Base-by-base conservation (phyloP, 1,139 yeast genomes). In the Suhomyces maxii region DNA sequence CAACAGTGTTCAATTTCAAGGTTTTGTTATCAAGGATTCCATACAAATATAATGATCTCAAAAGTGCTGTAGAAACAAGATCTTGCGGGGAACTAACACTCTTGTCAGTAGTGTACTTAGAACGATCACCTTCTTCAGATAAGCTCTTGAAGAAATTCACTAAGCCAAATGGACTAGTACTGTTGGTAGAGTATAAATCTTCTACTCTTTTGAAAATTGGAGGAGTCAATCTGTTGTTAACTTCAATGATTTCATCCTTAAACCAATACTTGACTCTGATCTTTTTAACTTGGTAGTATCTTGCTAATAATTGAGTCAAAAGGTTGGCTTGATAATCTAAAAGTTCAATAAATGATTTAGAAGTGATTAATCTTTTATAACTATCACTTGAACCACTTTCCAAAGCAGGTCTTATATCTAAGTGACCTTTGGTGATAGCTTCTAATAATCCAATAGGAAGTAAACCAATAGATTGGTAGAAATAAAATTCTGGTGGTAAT, bases 281-380 rank as follows among this genome's bases (percentile, higher is more conserved):
- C 48, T 79, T 83, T 60, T 86, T 89, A 48, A 81, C 85, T 62
- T 91, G 97, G 63, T 84, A 90, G 64, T 89, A 93, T 60, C 98
- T 82, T 48, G 90, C 86, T 56, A 91, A 76, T 30, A 85, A 78
- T 55, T 83, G 85, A 12, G 95, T 83, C 30, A 91, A 64, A 46
- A 89, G 70, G 54, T 86, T 86, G 52, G 87, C 71, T 47, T 84
- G 83, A 52, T 77, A 74, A 48, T 86, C 84, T 51, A 84, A 79
- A 26, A 73, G 57, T 23, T 78, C 76, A 35, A 73, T 70, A 40
- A 82, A 75, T 31, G 69, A 68, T 37, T 68, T 69, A 12, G 73
- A 66, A 6, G 71, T 68, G 30, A 88, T 73, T 52, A 87, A 71
- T 25, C 67, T 67, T 46, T 80, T 82, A 64, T 85, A 89, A 39